These are phyloP conservation scores for Umbelopsis sp. DNA, from an alignment of 371 early-diverging fungal genomes.

Conservation along the genomic window DNA sequence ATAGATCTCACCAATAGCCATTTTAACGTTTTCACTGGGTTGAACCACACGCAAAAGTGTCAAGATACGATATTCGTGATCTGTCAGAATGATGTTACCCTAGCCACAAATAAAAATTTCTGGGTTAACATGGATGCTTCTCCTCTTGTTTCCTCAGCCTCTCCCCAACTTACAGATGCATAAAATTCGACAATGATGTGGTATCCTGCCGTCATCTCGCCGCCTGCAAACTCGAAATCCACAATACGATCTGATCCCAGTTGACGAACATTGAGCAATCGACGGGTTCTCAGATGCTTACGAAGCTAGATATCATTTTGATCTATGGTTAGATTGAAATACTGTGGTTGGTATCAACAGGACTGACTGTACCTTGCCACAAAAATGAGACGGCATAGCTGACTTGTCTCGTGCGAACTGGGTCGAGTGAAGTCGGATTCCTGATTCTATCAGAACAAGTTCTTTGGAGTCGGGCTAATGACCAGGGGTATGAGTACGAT, in stretches of 20 bases:
- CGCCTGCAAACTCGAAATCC: constrained; percentile 88
- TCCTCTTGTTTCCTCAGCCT: background rate
- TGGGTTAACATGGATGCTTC: background rate
- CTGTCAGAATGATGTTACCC: constrained; percentile 96
- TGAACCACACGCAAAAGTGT: constrained; percentile 87
- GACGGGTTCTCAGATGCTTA: constrained; percentile 86
- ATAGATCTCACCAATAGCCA: constrained; percentile 86
- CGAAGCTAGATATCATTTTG: constrained; percentile 61
- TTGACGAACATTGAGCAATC: constrained; percentile 84
- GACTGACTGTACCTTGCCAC: constrained; percentile 67
- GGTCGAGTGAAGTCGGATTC: constrained; percentile 93
- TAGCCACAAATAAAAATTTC: constrained; percentile 25
- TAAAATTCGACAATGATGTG: constrained; percentile 96
- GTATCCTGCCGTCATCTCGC: constrained; percentile 68
- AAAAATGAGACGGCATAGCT: constrained; percentile 83
- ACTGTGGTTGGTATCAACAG: too few species aligned
- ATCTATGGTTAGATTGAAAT: background rate
- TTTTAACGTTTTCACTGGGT: constrained; percentile 68
- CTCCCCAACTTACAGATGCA: constrained; percentile 63
- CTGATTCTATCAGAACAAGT: constrained; percentile 90
- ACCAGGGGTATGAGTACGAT: background rate
- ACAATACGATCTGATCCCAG: constrained; percentile 93
- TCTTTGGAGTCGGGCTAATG: constrained; percentile 83
- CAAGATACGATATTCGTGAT: constrained; percentile 84
- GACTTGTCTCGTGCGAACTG: constrained; percentile 87